Evolutionary conservation across 2,329 filamentous ascomycete genomes (phyloP).

Genomic region (Magnaporthiopsis rhizophila): DNA sequence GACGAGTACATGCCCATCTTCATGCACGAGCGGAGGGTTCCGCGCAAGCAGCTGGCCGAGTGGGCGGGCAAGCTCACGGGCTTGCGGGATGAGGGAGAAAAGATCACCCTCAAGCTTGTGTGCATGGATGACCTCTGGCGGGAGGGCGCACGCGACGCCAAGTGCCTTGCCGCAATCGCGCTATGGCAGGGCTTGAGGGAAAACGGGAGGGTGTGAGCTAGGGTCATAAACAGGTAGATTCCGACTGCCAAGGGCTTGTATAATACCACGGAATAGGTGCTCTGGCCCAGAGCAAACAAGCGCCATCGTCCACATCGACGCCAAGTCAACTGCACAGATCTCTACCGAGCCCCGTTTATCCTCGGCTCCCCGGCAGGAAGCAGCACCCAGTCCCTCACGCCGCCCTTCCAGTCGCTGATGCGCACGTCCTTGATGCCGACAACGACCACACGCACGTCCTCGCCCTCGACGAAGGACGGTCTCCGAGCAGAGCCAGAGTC

Average conservation of each 20-base stretch:
- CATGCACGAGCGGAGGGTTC: slow-evolving; percentile 44
- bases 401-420: slow-evolving; percentile 94
- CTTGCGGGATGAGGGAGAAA: slow-evolving; percentile 49
- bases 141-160: slow-evolving; percentile 49
- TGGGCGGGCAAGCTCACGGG: slow-evolving; percentile 53
- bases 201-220: slow-evolving; percentile 31
- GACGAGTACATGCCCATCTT: slow-evolving; percentile 55
- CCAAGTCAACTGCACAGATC: neutral
- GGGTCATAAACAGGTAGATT: neutral
- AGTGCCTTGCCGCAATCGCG: slow-evolving; percentile 50
- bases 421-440: slow-evolving; percentile 78
- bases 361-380: slow-evolving; percentile 23
- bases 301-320: too few species aligned
- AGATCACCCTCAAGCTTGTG: slow-evolving; percentile 53
- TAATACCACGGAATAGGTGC: too few species aligned
- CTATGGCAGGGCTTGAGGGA: slow-evolving; percentile 48
- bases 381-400: slow-evolving; percentile 68
- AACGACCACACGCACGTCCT: slow-evolving; percentile 79
- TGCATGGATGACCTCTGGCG: slow-evolving; percentile 48
- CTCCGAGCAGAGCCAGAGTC: slow-evolving; percentile 32
- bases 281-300: too few species aligned
- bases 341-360: slow-evolving; percentile 31
- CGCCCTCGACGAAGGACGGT: slow-evolving; percentile 66
- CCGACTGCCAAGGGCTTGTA: too few species aligned
- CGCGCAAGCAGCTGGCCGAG: slow-evolving; percentile 38